phyloP scores from a whole-genome alignment of 164 flowering plant species.

The Liquidambar formosana region DNA sequence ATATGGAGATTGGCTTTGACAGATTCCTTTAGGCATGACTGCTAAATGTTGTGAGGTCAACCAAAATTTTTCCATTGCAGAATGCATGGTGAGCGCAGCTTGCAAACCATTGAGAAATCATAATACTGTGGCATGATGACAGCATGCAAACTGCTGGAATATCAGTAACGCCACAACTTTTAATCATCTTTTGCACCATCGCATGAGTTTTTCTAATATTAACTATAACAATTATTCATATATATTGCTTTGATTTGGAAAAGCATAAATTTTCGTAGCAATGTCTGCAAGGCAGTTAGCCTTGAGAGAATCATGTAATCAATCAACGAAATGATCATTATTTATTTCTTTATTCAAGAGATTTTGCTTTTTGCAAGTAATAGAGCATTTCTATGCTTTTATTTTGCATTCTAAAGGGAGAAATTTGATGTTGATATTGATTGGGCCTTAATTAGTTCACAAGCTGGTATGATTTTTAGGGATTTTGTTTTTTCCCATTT shows the following conservation, averaged over 20 bases:
- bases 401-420: too few species aligned
- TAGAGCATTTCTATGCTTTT: too few species aligned
- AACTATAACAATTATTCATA: background rate
- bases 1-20: conserved; percentile 74
- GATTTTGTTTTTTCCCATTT: too few species aligned
- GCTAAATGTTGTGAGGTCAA: too few species aligned
- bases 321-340: background rate
- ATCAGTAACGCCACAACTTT: background rate
- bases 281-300: background rate
- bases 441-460: too few species aligned
- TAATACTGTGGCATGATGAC: background rate
- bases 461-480: too few species aligned
- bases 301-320: background rate
- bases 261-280: background rate
- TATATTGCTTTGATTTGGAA: background rate
- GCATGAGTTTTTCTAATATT: background rate
- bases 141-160: background rate
- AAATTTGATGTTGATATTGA: too few species aligned
- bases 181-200: background rate
- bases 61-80: background rate
- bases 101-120: background rate
- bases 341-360: background rate
- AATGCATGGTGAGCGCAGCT: background rate
- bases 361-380: too few species aligned
- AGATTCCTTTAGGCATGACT: conserved; percentile 84